Evolutionary conservation across 352 stramenopile genomes (phyloP).

Genomic region (Halophytophthora polymorphica): DNA sequence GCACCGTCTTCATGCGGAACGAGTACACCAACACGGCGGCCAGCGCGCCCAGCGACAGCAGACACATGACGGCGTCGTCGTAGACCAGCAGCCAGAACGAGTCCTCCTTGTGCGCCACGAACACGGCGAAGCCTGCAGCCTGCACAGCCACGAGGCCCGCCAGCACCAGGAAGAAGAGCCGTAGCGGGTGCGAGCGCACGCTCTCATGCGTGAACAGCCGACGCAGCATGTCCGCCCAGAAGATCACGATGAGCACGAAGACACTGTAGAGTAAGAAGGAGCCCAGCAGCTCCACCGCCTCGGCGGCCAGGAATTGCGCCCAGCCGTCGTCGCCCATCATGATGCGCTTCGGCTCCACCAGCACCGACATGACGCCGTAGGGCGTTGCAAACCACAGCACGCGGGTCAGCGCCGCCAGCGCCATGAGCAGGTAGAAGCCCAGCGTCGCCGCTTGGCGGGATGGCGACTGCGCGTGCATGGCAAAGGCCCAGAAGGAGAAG

Average conservation of each 20-base stretch:
- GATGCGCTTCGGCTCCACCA: conserved; percentile 52
- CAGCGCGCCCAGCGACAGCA: conserved; percentile 87
- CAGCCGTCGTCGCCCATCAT: conserved; percentile 66
- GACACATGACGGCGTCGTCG: conserved; percentile 84
- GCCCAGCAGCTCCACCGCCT: conserved; percentile 88
- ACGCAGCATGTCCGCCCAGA: conserved; percentile 97
- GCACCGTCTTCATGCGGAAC: conserved; percentile 94
- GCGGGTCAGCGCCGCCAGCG: conserved; percentile 55
- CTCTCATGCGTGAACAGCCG: conserved; percentile 80
- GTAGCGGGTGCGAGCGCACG: conserved; percentile 80
- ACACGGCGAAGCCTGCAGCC: conserved; percentile 85
- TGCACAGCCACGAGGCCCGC: conserved; percentile 68
- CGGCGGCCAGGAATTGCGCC: conserved; percentile 71
- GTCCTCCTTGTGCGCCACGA: conserved; percentile 79
- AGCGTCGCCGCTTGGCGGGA: conserved; percentile 62
- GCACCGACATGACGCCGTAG: conserved; percentile 67
- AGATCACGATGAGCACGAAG: conserved; percentile 97
- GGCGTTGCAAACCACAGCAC: conserved; percentile 74
- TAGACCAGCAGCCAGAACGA: conserved; percentile 95
- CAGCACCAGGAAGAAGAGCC: conserved; percentile 86
- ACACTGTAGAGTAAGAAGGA: conserved; percentile 95
- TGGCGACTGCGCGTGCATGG: conserved; percentile 60
- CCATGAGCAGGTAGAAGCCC: conserved; percentile 83
- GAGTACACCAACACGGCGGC: conserved; percentile 94
- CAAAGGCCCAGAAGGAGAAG: conserved; percentile 79